Percentiles rank a stretch among this genome's conserved stretches.
Conservation (phyloP, 2,329 filamentous ascomycete genomes). For the Pseudogymnoascus sp. region DNA sequence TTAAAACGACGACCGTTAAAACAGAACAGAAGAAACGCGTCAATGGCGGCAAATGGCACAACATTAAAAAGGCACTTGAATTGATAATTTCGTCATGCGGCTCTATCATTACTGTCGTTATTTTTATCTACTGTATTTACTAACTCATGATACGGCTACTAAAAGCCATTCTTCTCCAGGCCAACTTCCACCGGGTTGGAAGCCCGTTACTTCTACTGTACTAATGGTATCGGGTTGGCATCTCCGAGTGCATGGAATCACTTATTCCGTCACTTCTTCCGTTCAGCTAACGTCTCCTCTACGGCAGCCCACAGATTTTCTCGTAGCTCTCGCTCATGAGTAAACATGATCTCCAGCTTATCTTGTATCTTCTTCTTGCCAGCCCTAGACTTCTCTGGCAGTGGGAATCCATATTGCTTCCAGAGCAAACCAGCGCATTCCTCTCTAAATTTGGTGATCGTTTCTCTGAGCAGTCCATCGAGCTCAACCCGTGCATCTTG, state of each 20-base stretch:
- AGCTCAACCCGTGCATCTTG: slow-evolving; percentile 58
- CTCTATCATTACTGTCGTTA: background rate
- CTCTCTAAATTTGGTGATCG: slow-evolving; percentile 56
- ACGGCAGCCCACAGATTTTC: slow-evolving; percentile 55
- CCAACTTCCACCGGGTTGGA: background rate
- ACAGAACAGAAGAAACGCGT: background rate
- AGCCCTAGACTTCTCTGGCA: slow-evolving; percentile 35
- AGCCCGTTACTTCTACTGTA: background rate
- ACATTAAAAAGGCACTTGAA: background rate
- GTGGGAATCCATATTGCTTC: slow-evolving; percentile 32
- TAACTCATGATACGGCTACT: background rate
- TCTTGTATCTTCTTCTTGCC: slow-evolving; percentile 49
- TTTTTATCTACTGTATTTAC: background rate
- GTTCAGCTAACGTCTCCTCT: slow-evolving; percentile 33
- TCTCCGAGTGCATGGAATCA: slow-evolving; percentile 1
- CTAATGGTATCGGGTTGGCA: background rate
- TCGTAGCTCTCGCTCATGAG: slow-evolving; percentile 51
- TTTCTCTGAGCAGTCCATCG: slow-evolving; percentile 54
- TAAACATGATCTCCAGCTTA: slow-evolving; percentile 50
- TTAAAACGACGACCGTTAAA: slow-evolving; percentile 6
- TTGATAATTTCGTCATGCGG: background rate
- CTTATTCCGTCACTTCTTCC: background rate
- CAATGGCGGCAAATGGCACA: background rate
- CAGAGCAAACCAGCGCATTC: slow-evolving; percentile 46
- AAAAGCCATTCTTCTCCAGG: background rate